Evolutionary conservation across 495 filamentous ascomycete genomes (phyloP), one percentile per base, ranked within the genome.

Genomic region (Platismatia glauca): DNA sequence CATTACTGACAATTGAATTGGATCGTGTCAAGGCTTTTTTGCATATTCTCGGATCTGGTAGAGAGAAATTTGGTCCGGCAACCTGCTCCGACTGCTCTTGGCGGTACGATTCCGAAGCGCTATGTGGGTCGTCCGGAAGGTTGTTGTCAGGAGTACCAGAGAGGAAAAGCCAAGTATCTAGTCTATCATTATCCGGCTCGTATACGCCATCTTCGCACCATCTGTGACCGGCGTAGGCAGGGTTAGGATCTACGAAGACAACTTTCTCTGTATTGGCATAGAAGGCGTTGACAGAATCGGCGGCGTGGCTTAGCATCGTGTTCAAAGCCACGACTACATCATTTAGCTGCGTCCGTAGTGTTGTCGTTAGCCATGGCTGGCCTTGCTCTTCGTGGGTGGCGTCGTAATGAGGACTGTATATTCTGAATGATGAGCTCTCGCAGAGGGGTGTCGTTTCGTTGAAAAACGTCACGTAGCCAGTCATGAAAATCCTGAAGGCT

Each of bases 381-480:
- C 27, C 48, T 18, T 52, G 29, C 27, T 52, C 48, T 18, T 29
- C 13, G 27, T 52, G 48, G 3, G 48, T 52, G 5, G 2, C 18
- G 5, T 52, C 48, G 24, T 44, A 39, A 20, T 63, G 38, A 15
- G 61, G 62, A 18, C 59, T 61, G n/a, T 22, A 34, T 29, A 38
- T 29, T 18, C 44, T 57, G 44, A 63, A 65, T 38, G 78, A 65
- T 63, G 68, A 71, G n/a, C 72, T 67, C 38, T 81, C 74, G 57
- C 78, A 81, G 6, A 61, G 64, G n/a, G 67, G 70, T 27, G 77
- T 81, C 20, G 70, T 67, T 16, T 71, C 75, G 65, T 79, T 77
- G 63, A 79, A 81, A 66, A 81, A 81, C 6, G 71, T 70, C 27
- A 76, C 76, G 62, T 81, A 81, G 12, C 77, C 75, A 3, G 78